Percentiles rank a stretch among this genome's conserved stretches.
phyloP scores from a whole-genome alignment of 148 eudicot genomes.

The Dianthus caryophyllus region DNA sequence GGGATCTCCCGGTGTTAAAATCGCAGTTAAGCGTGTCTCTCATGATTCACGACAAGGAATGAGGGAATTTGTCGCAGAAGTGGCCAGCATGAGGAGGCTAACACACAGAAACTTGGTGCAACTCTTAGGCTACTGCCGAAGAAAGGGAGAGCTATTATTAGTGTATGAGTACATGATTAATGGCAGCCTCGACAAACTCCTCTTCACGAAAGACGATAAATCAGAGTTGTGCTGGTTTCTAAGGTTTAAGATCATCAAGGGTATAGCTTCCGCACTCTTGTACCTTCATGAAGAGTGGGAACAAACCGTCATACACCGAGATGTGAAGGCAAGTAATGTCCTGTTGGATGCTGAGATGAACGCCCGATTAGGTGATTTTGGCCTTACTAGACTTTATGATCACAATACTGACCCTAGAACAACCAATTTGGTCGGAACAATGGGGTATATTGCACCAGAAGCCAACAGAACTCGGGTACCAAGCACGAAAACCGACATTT shows the following conservation, averaged over 20 bases:
- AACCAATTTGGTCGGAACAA: constrained; percentile 33
- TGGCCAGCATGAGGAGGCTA: no score
- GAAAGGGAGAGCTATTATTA: constrained; percentile 36
- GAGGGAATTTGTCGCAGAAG: no score
- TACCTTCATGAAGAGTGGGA: no score
- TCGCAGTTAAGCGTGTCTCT: constrained; percentile 36
- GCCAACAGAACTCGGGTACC: no score
- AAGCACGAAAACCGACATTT: no score
- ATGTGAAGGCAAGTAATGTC: no score
- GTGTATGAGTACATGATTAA: constrained; percentile 38
- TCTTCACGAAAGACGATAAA: constrained; percentile 18
- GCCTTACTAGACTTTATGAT: constrained; percentile 33
- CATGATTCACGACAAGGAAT: no score
- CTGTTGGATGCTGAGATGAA: no score
- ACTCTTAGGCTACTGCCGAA: constrained; percentile 38
- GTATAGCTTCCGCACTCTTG: constrained; percentile 38
- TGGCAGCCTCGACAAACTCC: constrained; percentile 61
- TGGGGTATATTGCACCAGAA: no score
- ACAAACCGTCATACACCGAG: no score
- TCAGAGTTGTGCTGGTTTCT: constrained; percentile 22
- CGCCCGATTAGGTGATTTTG: no score
- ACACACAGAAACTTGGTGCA: no score
- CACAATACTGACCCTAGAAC: constrained; percentile 24
- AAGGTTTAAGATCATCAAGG: constrained; percentile 30
- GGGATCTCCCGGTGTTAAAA: neutral